phyloP scores from a whole-genome alignment of 2,329 filamentous ascomycete genomes.

The Ophiocordyceps camponoti-saundersi region DNA sequence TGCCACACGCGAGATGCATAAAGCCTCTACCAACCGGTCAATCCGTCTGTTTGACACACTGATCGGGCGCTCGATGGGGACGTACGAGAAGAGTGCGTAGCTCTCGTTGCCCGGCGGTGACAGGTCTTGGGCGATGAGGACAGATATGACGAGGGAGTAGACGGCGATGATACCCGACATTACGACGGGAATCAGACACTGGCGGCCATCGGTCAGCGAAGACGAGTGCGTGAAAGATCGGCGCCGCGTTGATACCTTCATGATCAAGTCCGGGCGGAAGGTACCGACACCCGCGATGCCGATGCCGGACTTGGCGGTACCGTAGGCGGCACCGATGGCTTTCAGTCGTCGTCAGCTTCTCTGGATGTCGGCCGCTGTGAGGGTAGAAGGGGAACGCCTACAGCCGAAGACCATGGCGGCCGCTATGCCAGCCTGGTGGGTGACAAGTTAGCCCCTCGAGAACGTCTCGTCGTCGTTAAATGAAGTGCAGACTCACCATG shows the following conservation, averaged over 20 bases:
- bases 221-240: not conserved
- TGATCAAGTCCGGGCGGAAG: constrained; percentile 73
- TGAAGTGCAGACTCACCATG: constrained; percentile 46
- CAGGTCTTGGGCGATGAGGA: constrained; percentile 87
- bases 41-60: not conserved
- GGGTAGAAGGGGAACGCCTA: constrained; percentile 23
- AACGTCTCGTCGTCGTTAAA: not conserved
- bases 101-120: constrained; percentile 44
- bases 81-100: constrained; percentile 75
- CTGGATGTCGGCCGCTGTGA: not conserved
- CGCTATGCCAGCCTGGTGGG: constrained; percentile 52
- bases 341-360: constrained; percentile 1
- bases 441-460: not conserved
- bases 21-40: constrained; percentile 45
- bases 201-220: not conserved
- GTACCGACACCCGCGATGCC: constrained; percentile 75
- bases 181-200: constrained; percentile 77
- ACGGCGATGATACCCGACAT: constrained; percentile 99
- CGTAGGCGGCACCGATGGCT: constrained; percentile 64
- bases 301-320: constrained; percentile 76
- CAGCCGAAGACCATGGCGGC: constrained; percentile 74
- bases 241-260: constrained; percentile 55
- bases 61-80: constrained; percentile 4
- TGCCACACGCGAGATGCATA: constrained; percentile 80
- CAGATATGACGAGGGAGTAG: constrained; percentile 90